Conservation (phyloP, 2,329 filamentous ascomycete genomes). For the Beauveria pseudobassiana region DNA sequence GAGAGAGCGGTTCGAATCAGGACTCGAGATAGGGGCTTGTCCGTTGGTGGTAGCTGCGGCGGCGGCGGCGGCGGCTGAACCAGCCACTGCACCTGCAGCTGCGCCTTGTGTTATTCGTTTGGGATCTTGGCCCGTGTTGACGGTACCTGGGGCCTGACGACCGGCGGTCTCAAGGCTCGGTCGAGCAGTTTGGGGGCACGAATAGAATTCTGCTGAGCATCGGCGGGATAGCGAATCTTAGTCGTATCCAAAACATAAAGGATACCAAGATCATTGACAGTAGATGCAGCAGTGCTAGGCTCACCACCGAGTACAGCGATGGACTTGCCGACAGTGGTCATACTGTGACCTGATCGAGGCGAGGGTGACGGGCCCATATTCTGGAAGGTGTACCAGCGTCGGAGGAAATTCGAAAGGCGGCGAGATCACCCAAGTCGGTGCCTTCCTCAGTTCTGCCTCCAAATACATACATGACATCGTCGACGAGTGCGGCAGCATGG, state of each 20-base stretch:
- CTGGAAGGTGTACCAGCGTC: slow-evolving; percentile 98
- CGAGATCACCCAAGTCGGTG: slow-evolving; percentile 83
- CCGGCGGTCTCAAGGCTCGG: slow-evolving; percentile 18
- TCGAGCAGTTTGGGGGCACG: slow-evolving; percentile 13
- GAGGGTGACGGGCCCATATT: slow-evolving; percentile 98
- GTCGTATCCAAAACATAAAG: slow-evolving; percentile 89
- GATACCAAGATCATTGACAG: slow-evolving; percentile 77
- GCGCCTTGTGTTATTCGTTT: slow-evolving; percentile 39
- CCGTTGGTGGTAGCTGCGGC: slow-evolving; percentile 15
- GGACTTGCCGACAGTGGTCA: slow-evolving; percentile 90
- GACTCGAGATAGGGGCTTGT: neutral
- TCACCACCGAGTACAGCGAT: slow-evolving; percentile 91
- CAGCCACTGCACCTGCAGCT: slow-evolving; percentile 17
- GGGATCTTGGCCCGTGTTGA: slow-evolving; percentile 41
- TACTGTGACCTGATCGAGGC: slow-evolving; percentile 88
- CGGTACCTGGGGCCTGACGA: slow-evolving; percentile 20
- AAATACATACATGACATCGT: slow-evolving; percentile 99
- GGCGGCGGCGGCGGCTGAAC: neutral
- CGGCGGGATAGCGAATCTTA: slow-evolving; percentile 94
- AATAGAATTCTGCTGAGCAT: slow-evolving; percentile 37
- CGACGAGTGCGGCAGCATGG: slow-evolving; percentile 85
- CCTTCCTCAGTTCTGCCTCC: slow-evolving; percentile 93
- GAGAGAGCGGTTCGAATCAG: slow-evolving; percentile 1
- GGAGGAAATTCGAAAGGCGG: slow-evolving; percentile 69
- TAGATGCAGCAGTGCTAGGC: slow-evolving; percentile 76